Percentiles rank a stretch among this genome's conserved stretches.
Conservation (phyloP, 2,329 filamentous ascomycete species). For the Penicillium sp. region DNA sequence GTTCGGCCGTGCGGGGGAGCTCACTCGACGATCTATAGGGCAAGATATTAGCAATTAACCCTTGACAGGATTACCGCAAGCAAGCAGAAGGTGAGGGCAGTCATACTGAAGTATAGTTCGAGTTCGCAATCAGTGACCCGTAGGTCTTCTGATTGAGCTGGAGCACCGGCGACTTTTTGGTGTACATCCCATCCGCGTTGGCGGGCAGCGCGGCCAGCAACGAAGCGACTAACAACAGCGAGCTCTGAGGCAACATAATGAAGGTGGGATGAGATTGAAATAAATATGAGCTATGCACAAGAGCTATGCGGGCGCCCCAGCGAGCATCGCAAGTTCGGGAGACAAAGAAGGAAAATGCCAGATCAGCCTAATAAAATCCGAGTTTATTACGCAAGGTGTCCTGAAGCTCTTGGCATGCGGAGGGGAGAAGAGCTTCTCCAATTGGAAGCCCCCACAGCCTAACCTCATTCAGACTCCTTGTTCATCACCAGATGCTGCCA, state of each 20-base stretch:
- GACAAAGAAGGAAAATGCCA: background rate
- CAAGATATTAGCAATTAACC: background rate
- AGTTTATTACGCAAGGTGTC: conserved; percentile 40
- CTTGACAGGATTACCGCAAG: background rate
- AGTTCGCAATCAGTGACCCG: conserved; percentile 78
- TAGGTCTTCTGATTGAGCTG: conserved; percentile 80
- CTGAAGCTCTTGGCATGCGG: conserved; percentile 44
- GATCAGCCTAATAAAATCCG: conserved; percentile 6
- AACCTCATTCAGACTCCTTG: background rate
- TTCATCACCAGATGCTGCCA: background rate
- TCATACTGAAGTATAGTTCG: conserved; percentile 86
- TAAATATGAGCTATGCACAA: background rate
- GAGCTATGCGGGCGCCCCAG: background rate
- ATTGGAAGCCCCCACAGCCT: conserved; percentile 12
- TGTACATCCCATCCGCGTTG: conserved; percentile 73
- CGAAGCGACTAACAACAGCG: conserved; percentile 56
- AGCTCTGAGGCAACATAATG: conserved; percentile 43
- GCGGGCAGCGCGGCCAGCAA: conserved; percentile 67
- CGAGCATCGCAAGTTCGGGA: conserved; percentile 7
- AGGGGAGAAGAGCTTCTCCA: conserved; percentile 21
- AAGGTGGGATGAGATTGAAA: background rate
- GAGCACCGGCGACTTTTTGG: conserved; percentile 82
- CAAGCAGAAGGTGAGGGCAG: background rate
- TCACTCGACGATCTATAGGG: conserved; percentile 55
- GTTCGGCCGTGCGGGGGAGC: conserved; percentile 23